Conservation (phyloP, 371 early-diverging fungal species). For the Syncephalastrum monosporum region DNA sequence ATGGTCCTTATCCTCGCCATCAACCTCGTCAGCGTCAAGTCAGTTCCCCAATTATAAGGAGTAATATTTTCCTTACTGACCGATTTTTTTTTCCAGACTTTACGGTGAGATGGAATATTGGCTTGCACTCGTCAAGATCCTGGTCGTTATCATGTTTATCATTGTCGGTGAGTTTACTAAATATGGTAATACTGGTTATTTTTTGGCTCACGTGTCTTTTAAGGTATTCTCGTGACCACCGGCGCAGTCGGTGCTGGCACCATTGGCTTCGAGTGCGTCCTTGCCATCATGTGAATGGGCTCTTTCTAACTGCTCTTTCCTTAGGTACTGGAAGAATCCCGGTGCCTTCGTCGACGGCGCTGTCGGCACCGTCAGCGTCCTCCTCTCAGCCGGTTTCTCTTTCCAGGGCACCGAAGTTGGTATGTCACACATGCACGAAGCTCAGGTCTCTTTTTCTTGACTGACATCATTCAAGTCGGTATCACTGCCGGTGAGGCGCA, state of each 20-base stretch:
- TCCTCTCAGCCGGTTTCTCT: constrained; percentile 76
- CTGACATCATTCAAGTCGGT: constrained; percentile 44
- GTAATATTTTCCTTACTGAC: background rate
- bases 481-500: constrained; percentile 74
- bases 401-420: constrained; percentile 83
- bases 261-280: constrained; percentile 47
- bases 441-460: background rate
- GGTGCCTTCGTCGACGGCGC: constrained; percentile 80
- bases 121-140: constrained; percentile 72
- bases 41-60: background rate
- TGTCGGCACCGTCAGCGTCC: constrained; percentile 66
- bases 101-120: constrained; percentile 78
- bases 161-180: constrained; percentile 52
- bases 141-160: constrained; percentile 69
- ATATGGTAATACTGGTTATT: background rate
- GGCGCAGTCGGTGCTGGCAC: constrained; percentile 63
- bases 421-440: constrained; percentile 12
- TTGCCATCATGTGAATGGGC: background rate
- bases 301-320: background rate
- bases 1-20: constrained; percentile 53
- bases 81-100: constrained; percentile 28
- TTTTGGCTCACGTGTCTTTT: constrained; percentile 12
- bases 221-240: constrained; percentile 61
- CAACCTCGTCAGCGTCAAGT: constrained; percentile 60
- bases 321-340: constrained; percentile 66